Conservation (phyloP, 176 grass and related monocot genomes). For the Lolium perenne region DNA sequence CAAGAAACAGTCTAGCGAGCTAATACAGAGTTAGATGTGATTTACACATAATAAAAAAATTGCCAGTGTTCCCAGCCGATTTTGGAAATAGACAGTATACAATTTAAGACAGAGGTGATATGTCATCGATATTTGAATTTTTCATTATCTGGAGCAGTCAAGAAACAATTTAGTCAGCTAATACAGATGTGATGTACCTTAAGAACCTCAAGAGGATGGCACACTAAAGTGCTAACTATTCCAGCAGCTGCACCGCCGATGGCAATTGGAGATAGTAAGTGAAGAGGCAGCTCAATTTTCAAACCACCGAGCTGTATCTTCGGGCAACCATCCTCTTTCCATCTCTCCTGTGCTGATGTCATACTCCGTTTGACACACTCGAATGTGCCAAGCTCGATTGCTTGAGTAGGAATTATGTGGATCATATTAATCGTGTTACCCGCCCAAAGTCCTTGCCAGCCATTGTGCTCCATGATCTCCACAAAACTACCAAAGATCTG, state of each 20-base stretch:
- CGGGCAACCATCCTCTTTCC: constrained; percentile 54
- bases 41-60: constrained; percentile 28
- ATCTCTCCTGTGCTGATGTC: constrained; percentile 45
- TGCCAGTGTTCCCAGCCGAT: no score
- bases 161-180: background rate
- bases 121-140: no score
- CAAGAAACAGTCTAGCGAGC: background rate
- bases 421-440: constrained; percentile 76
- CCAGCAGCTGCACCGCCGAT: constrained; percentile 74
- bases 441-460: constrained; percentile 77
- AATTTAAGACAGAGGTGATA: no score
- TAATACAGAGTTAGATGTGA: background rate
- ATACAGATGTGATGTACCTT: constrained; percentile 55
- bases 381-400: constrained; percentile 74
- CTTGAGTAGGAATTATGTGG: constrained; percentile 70
- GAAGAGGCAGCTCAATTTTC: constrained; percentile 50
- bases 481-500: constrained; percentile 56
- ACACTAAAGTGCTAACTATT: constrained; percentile 63
- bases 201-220: constrained; percentile 79
- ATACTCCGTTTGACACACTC: constrained; percentile 68
- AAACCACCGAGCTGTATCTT: constrained; percentile 50
- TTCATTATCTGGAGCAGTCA: background rate
- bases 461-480: constrained; percentile 62
- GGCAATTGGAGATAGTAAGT: constrained; percentile 57
- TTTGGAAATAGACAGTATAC: no score